Conservation (phyloP, 2,329 filamentous ascomycete genomes). For the Falciphora oryzae region DNA sequence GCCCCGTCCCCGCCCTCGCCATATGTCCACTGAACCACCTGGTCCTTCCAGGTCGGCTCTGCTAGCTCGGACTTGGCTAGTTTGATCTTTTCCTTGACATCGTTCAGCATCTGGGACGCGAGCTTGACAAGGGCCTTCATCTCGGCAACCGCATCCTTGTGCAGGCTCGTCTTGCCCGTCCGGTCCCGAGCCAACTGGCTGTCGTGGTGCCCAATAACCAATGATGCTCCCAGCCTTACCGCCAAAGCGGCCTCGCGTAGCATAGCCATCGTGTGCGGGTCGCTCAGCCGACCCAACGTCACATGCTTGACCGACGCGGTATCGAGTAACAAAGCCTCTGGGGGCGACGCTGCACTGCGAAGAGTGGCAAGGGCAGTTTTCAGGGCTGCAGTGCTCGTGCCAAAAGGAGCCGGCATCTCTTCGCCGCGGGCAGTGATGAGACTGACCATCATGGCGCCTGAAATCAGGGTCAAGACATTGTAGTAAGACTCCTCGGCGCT, state of each 20-base stretch:
- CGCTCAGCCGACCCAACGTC: constrained; percentile 23
- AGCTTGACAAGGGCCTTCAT: constrained; percentile 21
- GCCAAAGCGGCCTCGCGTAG: constrained; percentile 31
- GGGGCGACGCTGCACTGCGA: constrained; percentile 8
- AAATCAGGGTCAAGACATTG: constrained; percentile 36
- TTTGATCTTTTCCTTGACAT: constrained; percentile 27
- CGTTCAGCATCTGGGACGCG: constrained; percentile 18
- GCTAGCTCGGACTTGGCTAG: constrained; percentile 24
- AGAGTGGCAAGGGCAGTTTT: constrained; percentile 13
- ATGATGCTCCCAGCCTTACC: constrained; percentile 25
- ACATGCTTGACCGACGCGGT: neutral
- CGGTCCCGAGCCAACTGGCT: constrained; percentile 27
- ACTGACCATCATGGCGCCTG: constrained; percentile 20
- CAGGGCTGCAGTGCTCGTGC: constrained; percentile 9
- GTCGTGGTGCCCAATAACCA: constrained; percentile 26
- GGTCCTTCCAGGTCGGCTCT: constrained; percentile 31
- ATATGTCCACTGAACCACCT: constrained; percentile 28
- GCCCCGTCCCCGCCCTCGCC: constrained; percentile 15
- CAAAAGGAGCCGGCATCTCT: constrained; percentile 1
- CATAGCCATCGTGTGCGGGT: constrained; percentile 30
- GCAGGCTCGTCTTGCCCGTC: constrained; percentile 24
- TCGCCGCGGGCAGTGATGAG: constrained; percentile 17
- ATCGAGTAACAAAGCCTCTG: neutral
- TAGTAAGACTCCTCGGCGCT: constrained; percentile 38
- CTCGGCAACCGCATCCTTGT: constrained; percentile 28